These are phyloP conservation scores for Populus nigra DNA, from an alignment of 345 rosid species.

Conservation along the genomic window DNA sequence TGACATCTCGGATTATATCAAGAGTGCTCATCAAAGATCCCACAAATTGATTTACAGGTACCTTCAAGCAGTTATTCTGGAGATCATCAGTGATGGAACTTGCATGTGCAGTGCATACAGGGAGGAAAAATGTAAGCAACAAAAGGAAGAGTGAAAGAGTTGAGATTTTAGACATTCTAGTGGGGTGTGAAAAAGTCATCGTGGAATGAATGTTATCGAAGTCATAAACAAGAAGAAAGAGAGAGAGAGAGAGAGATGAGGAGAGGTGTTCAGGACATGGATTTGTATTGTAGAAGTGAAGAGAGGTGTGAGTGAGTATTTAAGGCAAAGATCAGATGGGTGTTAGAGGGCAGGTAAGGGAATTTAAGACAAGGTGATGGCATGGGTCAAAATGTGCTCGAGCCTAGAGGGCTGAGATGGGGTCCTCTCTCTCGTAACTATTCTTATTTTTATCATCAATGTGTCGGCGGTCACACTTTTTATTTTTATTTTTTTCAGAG, in stretches of 20 bases:
- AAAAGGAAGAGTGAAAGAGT: neutral
- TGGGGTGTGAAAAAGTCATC: neutral
- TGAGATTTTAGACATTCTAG: neutral
- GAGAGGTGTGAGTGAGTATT: neutral
- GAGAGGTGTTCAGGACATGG: too few species aligned
- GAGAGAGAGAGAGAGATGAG: neutral
- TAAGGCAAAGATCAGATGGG: neutral
- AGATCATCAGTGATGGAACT: neutral
- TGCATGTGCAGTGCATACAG: constrained; percentile 1
- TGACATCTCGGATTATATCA: constrained; percentile 34
- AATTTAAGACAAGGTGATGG: neutral
- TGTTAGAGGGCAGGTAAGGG: constrained; percentile 13
- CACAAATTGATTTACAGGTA: constrained; percentile 39
- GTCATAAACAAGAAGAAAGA: neutral
- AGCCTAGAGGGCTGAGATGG: neutral
- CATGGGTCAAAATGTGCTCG: neutral
- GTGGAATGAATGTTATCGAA: neutral
- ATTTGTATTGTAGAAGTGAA: neutral
- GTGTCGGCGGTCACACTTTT: neutral
- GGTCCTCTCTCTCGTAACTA: neutral
- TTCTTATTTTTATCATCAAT: neutral
- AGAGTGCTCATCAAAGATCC: constrained; percentile 40
- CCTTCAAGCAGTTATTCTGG: constrained; percentile 38
- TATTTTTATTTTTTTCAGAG: neutral
- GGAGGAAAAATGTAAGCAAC: neutral